Percentiles rank a stretch among this genome's conserved stretches.
These are phyloP conservation scores for Xylariaceae sp. DNA, from an alignment of 2,329 filamentous ascomycete species.

Conservation along the genomic window DNA sequence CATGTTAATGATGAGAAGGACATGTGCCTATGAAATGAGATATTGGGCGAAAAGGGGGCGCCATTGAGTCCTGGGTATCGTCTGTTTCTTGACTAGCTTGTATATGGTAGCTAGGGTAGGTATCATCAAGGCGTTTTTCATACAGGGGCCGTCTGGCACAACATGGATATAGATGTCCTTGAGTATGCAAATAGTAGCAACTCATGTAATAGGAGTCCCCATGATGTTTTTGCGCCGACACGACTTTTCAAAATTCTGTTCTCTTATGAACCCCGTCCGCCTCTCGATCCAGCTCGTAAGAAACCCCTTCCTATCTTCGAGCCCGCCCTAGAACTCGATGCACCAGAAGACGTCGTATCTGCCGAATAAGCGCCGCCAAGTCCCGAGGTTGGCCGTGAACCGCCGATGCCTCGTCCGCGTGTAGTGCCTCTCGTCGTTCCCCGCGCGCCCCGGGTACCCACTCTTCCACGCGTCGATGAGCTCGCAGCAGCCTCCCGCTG, in stretches of 20 bases:
- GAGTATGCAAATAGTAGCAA: not conserved
- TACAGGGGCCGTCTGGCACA: not conserved
- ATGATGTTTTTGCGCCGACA: not conserved
- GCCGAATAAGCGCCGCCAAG: constrained; percentile 29
- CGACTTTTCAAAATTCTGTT: not conserved
- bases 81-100: not conserved
- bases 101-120: constrained; percentile 8
- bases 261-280: constrained; percentile 35
- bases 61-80: not conserved
- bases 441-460: constrained; percentile 9
- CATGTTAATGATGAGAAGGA: constrained; percentile 3
- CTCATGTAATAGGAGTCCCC: constrained; percentile 3
- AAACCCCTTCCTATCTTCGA: constrained; percentile 44
- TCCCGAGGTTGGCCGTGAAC: constrained; percentile 31
- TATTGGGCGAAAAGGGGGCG: not conserved
- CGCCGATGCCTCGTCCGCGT: constrained; percentile 14
- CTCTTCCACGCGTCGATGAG: constrained; percentile 14
- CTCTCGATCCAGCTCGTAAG: constrained; percentile 52
- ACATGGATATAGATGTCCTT: not conserved
- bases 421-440: constrained; percentile 15
- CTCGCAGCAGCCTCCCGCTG: constrained; percentile 37
- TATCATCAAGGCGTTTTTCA: constrained; percentile 2
- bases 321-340: constrained; percentile 32
- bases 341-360: constrained; percentile 30
- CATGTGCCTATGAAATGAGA: not conserved